phyloP scores from a whole-genome alignment of 768 basidiomycete genomes.

The Rhodotorula sphaerocarpa region DNA sequence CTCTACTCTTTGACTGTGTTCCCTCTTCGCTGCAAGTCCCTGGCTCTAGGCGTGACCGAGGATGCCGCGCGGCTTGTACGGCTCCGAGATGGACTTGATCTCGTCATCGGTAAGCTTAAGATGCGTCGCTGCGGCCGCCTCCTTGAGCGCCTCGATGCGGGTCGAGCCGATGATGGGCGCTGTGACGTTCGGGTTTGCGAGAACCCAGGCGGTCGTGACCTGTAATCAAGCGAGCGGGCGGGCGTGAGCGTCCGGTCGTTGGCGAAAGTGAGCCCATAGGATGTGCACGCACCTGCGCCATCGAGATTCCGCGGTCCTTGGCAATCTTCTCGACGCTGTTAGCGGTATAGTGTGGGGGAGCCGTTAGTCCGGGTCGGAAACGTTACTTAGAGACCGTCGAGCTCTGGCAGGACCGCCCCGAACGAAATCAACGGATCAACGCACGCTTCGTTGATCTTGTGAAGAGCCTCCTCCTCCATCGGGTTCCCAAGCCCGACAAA shows the following conservation, averaged over 20 bases:
- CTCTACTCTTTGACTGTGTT: too few relatives aligned
- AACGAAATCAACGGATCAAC: background rate
- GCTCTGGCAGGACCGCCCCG: too few relatives aligned
- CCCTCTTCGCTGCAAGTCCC: too few relatives aligned
- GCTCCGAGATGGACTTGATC: constrained; percentile 52
- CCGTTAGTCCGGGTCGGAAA: background rate
- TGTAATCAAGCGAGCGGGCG: constrained; percentile 62
- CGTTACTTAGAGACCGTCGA: background rate
- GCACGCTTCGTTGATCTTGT: constrained; percentile 25
- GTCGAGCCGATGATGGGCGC: constrained; percentile 37
- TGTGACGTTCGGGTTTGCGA: constrained; percentile 30
- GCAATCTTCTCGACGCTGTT: constrained; percentile 55
- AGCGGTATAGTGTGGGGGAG: too few relatives aligned
- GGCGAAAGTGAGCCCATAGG: too few relatives aligned
- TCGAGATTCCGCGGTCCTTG: constrained; percentile 26
- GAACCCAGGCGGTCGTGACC: constrained; percentile 43
- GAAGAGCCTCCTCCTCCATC: constrained; percentile 16
- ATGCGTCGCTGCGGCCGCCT: constrained; percentile 47
- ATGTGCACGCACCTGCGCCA: too few relatives aligned
- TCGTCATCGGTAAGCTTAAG: constrained; percentile 55
- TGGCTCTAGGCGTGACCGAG: constrained; percentile 47
- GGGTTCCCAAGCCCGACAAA: constrained; percentile 28
- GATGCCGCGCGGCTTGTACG: constrained; percentile 50
- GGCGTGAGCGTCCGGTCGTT: too few relatives aligned
- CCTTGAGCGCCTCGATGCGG: constrained; percentile 31